Percentiles rank a stretch among this genome's conserved stretches.
phyloP scores from a whole-genome alignment of 352 stramenopile genomes.

The Phytophthora fragariae region DNA sequence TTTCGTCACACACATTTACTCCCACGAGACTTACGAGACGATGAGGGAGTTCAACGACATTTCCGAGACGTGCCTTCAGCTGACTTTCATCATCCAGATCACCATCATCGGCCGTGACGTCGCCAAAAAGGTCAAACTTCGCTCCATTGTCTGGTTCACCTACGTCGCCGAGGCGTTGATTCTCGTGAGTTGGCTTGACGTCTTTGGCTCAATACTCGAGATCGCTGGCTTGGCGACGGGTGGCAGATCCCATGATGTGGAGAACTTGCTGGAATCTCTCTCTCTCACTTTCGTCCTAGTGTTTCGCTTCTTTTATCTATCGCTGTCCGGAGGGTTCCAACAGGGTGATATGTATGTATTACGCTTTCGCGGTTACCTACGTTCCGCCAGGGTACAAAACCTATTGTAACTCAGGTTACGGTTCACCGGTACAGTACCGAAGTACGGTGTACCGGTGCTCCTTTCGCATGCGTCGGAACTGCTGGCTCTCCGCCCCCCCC shows the following conservation, averaged over 20 bases:
- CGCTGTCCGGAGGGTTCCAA: slow-evolving; percentile 21
- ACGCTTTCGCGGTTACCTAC: too few species aligned
- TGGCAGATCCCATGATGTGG: slow-evolving; percentile 5
- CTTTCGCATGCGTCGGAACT: too few species aligned
- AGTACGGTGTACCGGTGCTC: too few species aligned
- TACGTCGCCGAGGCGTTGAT: slow-evolving; percentile 34
- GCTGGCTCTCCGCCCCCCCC: too few species aligned
- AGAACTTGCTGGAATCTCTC: slow-evolving; percentile 30
- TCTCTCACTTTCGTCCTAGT: slow-evolving; percentile 34
- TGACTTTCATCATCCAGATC: slow-evolving; percentile 55
- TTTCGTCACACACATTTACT: slow-evolving; percentile 38
- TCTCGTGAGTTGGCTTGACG: slow-evolving; percentile 17
- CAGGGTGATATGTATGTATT: too few species aligned
- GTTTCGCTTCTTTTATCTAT: slow-evolving; percentile 43
- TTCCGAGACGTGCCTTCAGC: slow-evolving; percentile 41
- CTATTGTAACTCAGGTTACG: too few species aligned
- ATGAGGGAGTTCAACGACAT: slow-evolving; percentile 39
- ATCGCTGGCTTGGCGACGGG: background rate
- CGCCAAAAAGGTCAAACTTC: slow-evolving; percentile 35
- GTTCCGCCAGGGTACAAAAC: too few species aligned
- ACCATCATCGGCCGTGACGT: slow-evolving; percentile 44
- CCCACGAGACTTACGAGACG: slow-evolving; percentile 18
- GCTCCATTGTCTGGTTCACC: slow-evolving; percentile 38
- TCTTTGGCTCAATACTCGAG: slow-evolving; percentile 3
- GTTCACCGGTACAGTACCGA: too few species aligned